Base-by-base conservation (phyloP, 129 eudicot genomes). In the Flaveria trinervia region DNA sequence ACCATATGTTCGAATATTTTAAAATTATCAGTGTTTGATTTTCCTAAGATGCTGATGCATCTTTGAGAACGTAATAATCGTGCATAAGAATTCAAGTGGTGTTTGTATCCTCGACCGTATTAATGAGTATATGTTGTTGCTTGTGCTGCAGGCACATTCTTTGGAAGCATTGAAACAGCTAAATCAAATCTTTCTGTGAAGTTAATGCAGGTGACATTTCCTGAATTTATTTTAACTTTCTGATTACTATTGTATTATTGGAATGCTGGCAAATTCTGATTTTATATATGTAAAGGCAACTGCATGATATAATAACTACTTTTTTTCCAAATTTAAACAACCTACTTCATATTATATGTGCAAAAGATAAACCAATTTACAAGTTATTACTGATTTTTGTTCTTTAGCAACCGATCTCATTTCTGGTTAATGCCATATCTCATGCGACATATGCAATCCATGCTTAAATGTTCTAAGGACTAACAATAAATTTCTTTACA, bases 121-220 rank as follows among this genome's bases (percentile, higher is more conserved):
- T 11, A 60, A 16, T 16, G 28, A 30, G 10, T 14, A 68, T 22
- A 70, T 74, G 64, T 39, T 83, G 68, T 70, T 46, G 65, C 70
- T 67, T 68, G 39, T 78, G 79, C 26, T 81, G 61, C 79, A 93
- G 99, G 99, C 48, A 84, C 97, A 62, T 76, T 94, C 73, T 94
- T 91, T 65, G 99, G 88, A 70, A 89, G 90, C 80, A 66, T 83
- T 82, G 90, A 84, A 48, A 88, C 84, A 56, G 88, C 97, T 48
- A 91, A 86, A 83, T 77, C 86, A 20, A 83, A 76, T 85, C 81
- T 91, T 64, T 86, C 77, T 70, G 85, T 91, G 73, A 94, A 86
- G 72, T 69, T 94, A 82, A 91, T 94, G 99, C 96, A 93, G 92
- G 98, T 87, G 57, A 65, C 69, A 61, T 71, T 14, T 62, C 71